Conservation (phyloP, 306 rosid genomes). For the Fagus sylvatica region DNA sequence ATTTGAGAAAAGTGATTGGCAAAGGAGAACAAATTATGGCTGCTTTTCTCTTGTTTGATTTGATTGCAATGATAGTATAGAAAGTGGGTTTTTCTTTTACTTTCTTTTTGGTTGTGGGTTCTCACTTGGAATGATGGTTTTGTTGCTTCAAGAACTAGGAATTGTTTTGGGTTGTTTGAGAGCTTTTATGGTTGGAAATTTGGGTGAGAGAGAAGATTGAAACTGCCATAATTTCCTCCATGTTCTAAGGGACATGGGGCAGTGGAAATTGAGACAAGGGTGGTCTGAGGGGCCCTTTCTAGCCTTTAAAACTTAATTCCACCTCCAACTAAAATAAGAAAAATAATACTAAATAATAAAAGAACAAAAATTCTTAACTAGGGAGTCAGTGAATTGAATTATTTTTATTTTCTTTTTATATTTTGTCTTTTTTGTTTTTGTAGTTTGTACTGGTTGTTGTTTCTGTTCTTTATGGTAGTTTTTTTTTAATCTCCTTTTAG, state of each 20-base stretch:
- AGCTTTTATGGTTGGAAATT: slow-evolving; percentile 34
- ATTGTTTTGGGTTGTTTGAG: slow-evolving; percentile 34
- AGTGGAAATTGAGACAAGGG: slow-evolving; percentile 61
- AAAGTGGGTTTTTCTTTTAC: slow-evolving; percentile 37
- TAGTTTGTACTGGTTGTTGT: slow-evolving; percentile 3
- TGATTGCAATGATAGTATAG: slow-evolving; percentile 38
- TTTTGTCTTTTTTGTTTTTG: background rate
- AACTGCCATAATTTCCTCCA: slow-evolving; percentile 90
- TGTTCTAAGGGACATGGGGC: slow-evolving; percentile 80
- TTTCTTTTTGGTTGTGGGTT: slow-evolving; percentile 22
- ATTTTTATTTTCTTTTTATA: slow-evolving; percentile 22
- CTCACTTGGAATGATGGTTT: slow-evolving; percentile 35
- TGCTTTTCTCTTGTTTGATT: slow-evolving; percentile 40
- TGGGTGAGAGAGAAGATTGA: slow-evolving; percentile 30
- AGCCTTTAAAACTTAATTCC: slow-evolving; percentile 44
- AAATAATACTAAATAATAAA: slow-evolving; percentile 28
- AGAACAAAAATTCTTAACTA: background rate
- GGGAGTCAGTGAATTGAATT: background rate
- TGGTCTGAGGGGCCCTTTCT: slow-evolving; percentile 68
- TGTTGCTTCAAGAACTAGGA: slow-evolving; percentile 49
- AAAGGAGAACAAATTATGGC: slow-evolving; percentile 10
- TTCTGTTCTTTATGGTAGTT: slow-evolving; percentile 18
- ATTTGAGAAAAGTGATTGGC: slow-evolving; percentile 1
- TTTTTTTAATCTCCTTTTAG: slow-evolving; percentile 5
- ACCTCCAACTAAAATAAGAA: background rate